phyloP scores from a whole-genome alignment of 164 flowering plant species.

The Brasenia schreberi region DNA sequence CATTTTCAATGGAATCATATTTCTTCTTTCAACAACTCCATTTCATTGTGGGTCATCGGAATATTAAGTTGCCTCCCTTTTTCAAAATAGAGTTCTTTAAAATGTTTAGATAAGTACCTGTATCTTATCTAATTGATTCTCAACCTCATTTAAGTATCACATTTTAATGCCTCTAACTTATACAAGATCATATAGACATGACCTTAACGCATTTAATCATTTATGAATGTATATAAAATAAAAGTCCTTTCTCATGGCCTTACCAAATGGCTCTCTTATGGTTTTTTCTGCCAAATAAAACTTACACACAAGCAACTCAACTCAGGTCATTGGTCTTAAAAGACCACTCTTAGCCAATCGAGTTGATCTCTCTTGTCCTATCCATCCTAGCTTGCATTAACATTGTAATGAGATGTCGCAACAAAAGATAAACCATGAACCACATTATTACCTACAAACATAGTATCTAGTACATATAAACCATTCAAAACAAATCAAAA shows the following conservation, averaged over 20 bases:
- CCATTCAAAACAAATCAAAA: neutral
- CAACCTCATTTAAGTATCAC: neutral
- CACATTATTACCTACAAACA: too few relatives aligned
- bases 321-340: neutral
- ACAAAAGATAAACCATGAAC: too few relatives aligned
- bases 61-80: neutral
- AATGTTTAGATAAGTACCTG: neutral
- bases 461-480: neutral
- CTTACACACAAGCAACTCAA: neutral
- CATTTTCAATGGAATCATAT: neutral
- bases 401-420: neutral
- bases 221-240: neutral
- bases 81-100: neutral
- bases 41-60: neutral
- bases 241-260: neutral
- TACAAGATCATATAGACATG: neutral
- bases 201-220: neutral
- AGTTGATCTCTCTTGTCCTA: neutral
- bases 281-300: neutral
- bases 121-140: neutral
- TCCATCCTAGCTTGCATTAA: neutral
- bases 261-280: neutral
- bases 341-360: too few relatives aligned
- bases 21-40: neutral
- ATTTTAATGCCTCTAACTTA: neutral